Conservation (phyloP, 163 green algal species). For the Trebouxia gelatinosa region DNA sequence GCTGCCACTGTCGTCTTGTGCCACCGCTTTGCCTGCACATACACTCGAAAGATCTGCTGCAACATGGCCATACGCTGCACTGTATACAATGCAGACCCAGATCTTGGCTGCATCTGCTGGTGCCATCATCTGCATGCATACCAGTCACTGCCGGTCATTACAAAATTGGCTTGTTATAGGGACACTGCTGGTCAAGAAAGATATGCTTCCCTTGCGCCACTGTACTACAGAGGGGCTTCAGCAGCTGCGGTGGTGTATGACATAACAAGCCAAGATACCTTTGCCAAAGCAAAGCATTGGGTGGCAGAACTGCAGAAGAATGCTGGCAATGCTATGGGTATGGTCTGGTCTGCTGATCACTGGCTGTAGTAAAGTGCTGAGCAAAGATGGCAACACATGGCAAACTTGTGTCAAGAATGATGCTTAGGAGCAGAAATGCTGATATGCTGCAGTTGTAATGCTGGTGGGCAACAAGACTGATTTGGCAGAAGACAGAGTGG, state of each 20-base stretch:
- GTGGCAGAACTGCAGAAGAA: slow-evolving; percentile 76
- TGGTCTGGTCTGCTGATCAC: too few relatives aligned
- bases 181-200: slow-evolving; percentile 86
- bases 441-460: slow-evolving; percentile 63
- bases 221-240: slow-evolving; percentile 81
- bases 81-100: neutral
- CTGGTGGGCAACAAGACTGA: slow-evolving; percentile 87
- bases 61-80: neutral
- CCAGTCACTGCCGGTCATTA: too few relatives aligned
- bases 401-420: too few relatives aligned
- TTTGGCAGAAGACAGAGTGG: slow-evolving; percentile 54
- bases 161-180: slow-evolving; percentile 58
- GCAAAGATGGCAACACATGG: too few relatives aligned
- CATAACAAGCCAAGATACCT: slow-evolving; percentile 58
- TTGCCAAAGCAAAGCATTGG: slow-evolving; percentile 78
- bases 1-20: too few relatives aligned
- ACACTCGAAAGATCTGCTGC: too few relatives aligned
- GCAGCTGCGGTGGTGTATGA: slow-evolving; percentile 80
- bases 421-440: too few relatives aligned
- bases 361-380: too few relatives aligned
- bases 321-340: slow-evolving; percentile 44
- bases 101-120: neutral
- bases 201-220: slow-evolving; percentile 76
- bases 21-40: too few relatives aligned
- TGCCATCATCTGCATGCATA: too few relatives aligned